A percentile compares a stretch with the other conserved stretches of the same genome.
Evolutionary conservation across 2,329 filamentous ascomycete species (phyloP).

Genomic region (Apiospora aurea): DNA sequence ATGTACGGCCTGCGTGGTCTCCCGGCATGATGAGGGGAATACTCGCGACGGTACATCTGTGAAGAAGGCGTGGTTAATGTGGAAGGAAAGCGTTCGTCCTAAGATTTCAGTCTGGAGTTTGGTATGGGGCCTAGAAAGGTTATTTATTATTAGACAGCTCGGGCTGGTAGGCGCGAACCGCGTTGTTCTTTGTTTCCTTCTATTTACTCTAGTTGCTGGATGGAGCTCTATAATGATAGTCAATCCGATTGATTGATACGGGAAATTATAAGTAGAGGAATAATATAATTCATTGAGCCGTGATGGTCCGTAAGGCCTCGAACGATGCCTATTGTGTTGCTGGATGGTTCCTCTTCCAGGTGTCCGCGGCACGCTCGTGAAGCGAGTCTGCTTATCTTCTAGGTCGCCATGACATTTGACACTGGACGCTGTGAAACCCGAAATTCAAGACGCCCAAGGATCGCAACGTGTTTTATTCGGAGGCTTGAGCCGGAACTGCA

Average conservation of each 20-base stretch:
- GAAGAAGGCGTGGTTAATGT: background rate
- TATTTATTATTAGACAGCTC: conserved; percentile 9
- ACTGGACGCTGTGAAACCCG: background rate
- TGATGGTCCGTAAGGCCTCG: background rate
- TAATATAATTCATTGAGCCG: background rate
- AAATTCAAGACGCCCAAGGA: background rate
- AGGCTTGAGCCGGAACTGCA: background rate
- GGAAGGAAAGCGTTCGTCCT: background rate
- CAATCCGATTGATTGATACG: too few relatives aligned
- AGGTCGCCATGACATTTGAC: background rate
- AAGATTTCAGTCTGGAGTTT: background rate
- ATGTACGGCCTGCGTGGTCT: background rate
- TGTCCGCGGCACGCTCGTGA: background rate
- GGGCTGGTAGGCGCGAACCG: background rate
- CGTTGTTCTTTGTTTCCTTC: background rate
- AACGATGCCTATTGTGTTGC: background rate
- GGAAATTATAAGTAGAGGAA: too few relatives aligned
- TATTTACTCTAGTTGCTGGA: background rate
- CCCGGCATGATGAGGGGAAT: background rate
- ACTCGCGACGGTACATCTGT: background rate
- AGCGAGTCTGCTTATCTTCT: background rate
- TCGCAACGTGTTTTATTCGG: background rate
- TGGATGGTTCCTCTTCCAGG: background rate
- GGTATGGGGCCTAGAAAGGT: background rate
- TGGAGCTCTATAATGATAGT: background rate